Evolutionary conservation across 306 rosid species (phyloP), one percentile per base, ranked within the genome.

Genomic region (Hippophae tibetana): DNA sequence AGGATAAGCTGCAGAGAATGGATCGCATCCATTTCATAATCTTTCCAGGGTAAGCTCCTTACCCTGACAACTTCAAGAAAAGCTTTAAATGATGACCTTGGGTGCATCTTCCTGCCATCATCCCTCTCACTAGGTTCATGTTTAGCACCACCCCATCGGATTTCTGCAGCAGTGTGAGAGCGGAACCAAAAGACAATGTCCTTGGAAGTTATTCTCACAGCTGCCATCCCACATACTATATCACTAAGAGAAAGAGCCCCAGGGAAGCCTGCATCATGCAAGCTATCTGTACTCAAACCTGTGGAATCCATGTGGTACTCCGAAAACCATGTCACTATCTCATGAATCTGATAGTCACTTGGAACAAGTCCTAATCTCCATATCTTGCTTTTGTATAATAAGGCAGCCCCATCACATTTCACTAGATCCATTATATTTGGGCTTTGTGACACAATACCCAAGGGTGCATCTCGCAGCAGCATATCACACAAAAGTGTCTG

Each of bases 111-210:
- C 64, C 76, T 76, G 43, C 83, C 72, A 58, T 85, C 86, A 62
- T 88, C 99, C 71, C 63, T 76, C 66, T 92, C 90, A 68, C 89
- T 86, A 47, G 78, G 76, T 47, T 82, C 90, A 69, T 92, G 96
- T 80, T 88, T 92, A 14, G 96, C 99, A 63, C 98, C 96, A 62
- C 93, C 96, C 98, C 98, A 92, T 57, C 84, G 81, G 41, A 92
- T 71, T 74, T 92, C 98, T 11, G 93, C 80, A 49, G 96, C 93
- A 49, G 96, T 77, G 77, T 80, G 82, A 7, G 95, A 80, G 7
- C 99, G 87, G 60, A 92, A 88, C 99, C 99, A 92, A 71, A 85
- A 87, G 13, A 92, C 84, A 43, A 77, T 48, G 68, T 92, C 96
- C 57, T 73, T 81, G 18, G 81, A 42, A 74, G 89, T 67, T 72